Conservation (phyloP, 2,329 filamentous ascomycete species). For the Sarocladiaceae sp. region DNA sequence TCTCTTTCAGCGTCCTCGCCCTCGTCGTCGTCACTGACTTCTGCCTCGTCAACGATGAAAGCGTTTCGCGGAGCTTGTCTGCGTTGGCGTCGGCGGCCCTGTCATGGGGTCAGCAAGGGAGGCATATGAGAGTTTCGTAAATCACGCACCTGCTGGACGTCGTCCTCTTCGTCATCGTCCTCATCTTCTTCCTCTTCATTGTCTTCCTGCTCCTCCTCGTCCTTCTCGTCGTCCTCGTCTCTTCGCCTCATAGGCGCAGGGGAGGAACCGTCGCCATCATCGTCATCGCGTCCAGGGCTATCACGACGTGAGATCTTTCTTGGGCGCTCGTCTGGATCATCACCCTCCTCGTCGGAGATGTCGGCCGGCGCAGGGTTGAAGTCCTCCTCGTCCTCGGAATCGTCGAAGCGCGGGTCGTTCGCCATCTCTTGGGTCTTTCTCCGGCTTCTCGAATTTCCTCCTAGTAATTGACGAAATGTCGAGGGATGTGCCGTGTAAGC, state of each 20-base stretch:
- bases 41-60: constrained; percentile 97
- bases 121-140: constrained; percentile 10
- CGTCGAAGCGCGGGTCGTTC: constrained; percentile 45
- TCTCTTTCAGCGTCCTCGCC: constrained; percentile 86
- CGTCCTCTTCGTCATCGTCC: constrained; percentile 49
- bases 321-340: constrained; percentile 33
- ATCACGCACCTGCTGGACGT: constrained; percentile 56
- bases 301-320: constrained; percentile 5
- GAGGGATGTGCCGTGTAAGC: no score
- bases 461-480: no score
- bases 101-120: constrained; percentile 13
- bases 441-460: no score
- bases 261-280: constrained; percentile 32
- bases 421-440: no score
- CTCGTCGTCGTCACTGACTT: constrained; percentile 92
- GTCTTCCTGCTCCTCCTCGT: constrained; percentile 27
- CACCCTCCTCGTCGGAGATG: constrained; percentile 53
- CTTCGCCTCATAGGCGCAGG: constrained; percentile 16
- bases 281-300: constrained; percentile 24
- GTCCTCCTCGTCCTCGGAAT: constrained; percentile 74
- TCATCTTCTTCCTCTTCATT: constrained; percentile 35
- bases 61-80: constrained; percentile 69
- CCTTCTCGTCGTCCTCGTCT: constrained; percentile 26
- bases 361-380: constrained; percentile 80
- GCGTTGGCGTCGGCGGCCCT: constrained; percentile 73